Evolutionary conservation across 2,329 filamentous ascomycete species (phyloP).

Genomic region (Aspergillus calidoustus): DNA sequence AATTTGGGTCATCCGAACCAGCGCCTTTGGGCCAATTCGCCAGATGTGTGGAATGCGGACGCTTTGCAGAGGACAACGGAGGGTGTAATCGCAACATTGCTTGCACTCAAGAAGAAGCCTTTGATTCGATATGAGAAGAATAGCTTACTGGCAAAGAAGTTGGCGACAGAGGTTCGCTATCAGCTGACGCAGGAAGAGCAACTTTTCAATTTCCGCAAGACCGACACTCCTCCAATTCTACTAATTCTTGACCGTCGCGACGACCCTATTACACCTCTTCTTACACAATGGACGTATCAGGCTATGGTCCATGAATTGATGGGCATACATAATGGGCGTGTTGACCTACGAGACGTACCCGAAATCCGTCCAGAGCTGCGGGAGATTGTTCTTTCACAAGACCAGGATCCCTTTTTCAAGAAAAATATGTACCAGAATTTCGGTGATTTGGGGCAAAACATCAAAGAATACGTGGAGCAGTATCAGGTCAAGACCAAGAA

Average conservation of each 20-base stretch:
- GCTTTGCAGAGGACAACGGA: slow-evolving; percentile 85
- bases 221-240: slow-evolving; percentile 91
- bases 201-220: slow-evolving; percentile 92
- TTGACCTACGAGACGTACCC: slow-evolving; percentile 81
- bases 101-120: slow-evolving; percentile 95
- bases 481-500: slow-evolving; percentile 98
- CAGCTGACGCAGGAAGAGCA: slow-evolving; percentile 94
- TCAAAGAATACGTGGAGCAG: slow-evolving; percentile 98
- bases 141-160: slow-evolving; percentile 86
- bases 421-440: slow-evolving; percentile 99
- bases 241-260: slow-evolving; percentile 89
- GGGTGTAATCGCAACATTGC: slow-evolving; percentile 78
- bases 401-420: slow-evolving; percentile 98
- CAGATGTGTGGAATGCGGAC: slow-evolving; percentile 91
- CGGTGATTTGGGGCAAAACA: slow-evolving; percentile 90
- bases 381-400: slow-evolving; percentile 93
- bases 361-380: slow-evolving; percentile 85
- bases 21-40: slow-evolving; percentile 77
- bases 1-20: slow-evolving; percentile 73
- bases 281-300: slow-evolving; percentile 99
- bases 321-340: slow-evolving; percentile 92
- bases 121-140: slow-evolving; percentile 92
- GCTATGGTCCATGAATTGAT: slow-evolving; percentile 99
- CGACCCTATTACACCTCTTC: slow-evolving; percentile 89
- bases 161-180: slow-evolving; percentile 90